Evolutionary conservation across 2,329 filamentous ascomycete species (phyloP).

Genomic region (Ophiostoma sp.): DNA sequence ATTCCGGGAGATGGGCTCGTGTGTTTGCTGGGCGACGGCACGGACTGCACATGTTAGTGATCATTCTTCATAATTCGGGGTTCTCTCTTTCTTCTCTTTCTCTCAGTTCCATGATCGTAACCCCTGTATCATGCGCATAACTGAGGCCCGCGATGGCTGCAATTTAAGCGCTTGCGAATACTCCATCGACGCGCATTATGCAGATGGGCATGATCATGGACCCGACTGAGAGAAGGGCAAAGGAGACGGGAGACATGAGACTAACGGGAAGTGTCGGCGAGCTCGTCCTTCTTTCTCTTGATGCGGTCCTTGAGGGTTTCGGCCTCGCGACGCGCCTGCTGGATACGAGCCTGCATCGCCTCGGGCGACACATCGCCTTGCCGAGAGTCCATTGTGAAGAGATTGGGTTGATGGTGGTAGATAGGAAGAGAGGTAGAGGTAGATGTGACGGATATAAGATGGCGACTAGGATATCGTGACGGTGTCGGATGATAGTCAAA

Average conservation of each 20-base stretch:
- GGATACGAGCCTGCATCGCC: slow-evolving; percentile 88
- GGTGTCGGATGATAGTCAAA: neutral
- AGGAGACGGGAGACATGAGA: slow-evolving; percentile 30
- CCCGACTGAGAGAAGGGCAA: neutral
- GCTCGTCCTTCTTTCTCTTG: slow-evolving; percentile 99
- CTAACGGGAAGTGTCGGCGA: slow-evolving; percentile 96
- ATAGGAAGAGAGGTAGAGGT: neutral
- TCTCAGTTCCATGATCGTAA: neutral
- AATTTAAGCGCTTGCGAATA: neutral
- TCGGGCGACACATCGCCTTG: slow-evolving; percentile 62
- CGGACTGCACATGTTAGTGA: slow-evolving; percentile 56
- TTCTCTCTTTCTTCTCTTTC: neutral
- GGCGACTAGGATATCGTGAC: neutral
- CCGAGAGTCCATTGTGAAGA: slow-evolving; percentile 49
- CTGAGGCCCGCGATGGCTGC: neutral
- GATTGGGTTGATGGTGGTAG: neutral
- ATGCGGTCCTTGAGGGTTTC: slow-evolving; percentile 97
- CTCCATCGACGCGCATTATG: neutral
- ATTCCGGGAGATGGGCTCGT: slow-evolving; percentile 86
- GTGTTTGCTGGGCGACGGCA: slow-evolving; percentile 84
- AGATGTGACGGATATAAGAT: slow-evolving; percentile 16
- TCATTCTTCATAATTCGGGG: neutral
- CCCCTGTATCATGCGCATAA: neutral
- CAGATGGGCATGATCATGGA: neutral
- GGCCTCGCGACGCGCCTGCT: slow-evolving; percentile 90